phyloP scores from a whole-genome alignment of 148 eudicot genomes.

The Oxyria digyna region DNA sequence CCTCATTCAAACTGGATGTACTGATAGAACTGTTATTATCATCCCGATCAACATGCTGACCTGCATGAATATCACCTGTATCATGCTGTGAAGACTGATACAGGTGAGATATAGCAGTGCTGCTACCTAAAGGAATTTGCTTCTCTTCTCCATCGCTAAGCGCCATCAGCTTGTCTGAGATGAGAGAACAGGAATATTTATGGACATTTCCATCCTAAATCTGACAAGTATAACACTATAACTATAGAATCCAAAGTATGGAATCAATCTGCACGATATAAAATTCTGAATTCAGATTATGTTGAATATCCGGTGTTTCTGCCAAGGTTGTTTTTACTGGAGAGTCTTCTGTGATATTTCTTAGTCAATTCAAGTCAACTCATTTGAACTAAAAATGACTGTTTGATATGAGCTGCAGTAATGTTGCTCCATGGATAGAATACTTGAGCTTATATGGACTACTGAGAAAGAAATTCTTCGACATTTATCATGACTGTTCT shows the following conservation, averaged over 20 bases:
- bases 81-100: not conserved
- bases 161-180: not conserved
- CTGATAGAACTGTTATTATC: not conserved
- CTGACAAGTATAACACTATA: not conserved
- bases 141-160: not conserved
- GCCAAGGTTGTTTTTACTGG: not conserved
- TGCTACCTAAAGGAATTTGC: not conserved
- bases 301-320: not conserved
- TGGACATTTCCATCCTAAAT: not conserved
- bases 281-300: not conserved
- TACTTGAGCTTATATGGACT: not conserved
- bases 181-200: not conserved
- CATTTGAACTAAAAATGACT: not conserved
- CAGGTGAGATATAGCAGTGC: not conserved
- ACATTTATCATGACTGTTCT: not conserved
- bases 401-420: not conserved
- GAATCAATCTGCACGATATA: not conserved
- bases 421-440: not conserved
- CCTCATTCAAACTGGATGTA: not conserved
- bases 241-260: not conserved
- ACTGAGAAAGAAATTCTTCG: not conserved
- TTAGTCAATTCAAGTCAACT: not conserved
- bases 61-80: not conserved
- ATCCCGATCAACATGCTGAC: not conserved
- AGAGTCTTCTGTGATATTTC: not conserved